Evolutionary conservation across 352 stramenopile genomes (phyloP), one percentile per base, ranked within the genome.

Genomic region (Thraustochytrium sp.): DNA sequence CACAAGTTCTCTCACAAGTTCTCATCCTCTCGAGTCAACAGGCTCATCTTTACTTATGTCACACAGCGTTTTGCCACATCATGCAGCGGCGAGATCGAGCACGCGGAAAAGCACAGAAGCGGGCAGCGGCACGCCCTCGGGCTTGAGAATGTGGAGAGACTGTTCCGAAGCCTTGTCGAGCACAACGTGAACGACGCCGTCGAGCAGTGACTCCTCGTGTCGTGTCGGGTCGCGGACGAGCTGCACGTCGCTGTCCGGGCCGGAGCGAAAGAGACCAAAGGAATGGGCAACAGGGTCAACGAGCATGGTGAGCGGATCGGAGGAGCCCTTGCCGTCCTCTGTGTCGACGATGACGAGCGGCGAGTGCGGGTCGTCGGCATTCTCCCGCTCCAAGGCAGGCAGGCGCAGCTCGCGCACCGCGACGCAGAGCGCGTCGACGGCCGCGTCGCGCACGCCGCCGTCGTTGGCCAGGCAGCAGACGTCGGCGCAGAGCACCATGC

Each of bases 401-500:
- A 72, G 59, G 16, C 11, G 8, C 8, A 72, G 59, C 1, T 72
- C 59, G 36, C 46, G 16, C 18, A 72, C 9, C 26, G 59, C 59
- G 16, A 26, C 31, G 34, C 36, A 13, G 9, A 72, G 36, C 23
- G 59, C 59, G 36, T 72, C 59, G n/a, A 72, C 59, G 26, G 59
- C 59, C 26, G 59, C 59, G 36, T 72, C 59, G 11, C 36, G 59
- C 34, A 49, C 59, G 34, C 59, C 59, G 34, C 59, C 59, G 9
- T 72, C 59, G 59, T 72, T 31, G 9, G 59, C 59, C 9, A 72
- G 59, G 21, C 34, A 44, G 36, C 59, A 72, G 26, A 72, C 26
- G 36, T 72, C 59, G 9, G 46, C 36, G 59, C 59, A 72, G 59
- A 72, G 34, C 59, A 72, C 59, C 59, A 72, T 72, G 59, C 59